Evolutionary conservation across 208 protist genomes (phyloP), one percentile per base, ranked within the genome.

Genomic region (Balamuthia mandrillaris): DNA sequence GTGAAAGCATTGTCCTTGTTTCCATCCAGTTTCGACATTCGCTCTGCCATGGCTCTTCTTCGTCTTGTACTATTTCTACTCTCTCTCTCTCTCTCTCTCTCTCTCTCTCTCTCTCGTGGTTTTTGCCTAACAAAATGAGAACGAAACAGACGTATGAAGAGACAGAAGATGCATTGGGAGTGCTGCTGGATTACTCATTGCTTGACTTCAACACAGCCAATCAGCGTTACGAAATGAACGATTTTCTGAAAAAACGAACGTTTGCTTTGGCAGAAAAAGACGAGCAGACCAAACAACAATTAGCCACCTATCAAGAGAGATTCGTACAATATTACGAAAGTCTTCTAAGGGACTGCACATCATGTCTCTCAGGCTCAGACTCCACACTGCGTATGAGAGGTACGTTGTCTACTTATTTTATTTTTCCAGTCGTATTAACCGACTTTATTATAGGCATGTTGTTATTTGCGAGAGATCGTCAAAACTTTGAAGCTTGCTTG

Each of bases 101-200:
- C n/a, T n/a, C n/a, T n/a, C n/a, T n/a, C n/a, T n/a, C n/a, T n/a
- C n/a, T n/a, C n/a, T n/a, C n/a, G n/a, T n/a, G n/a, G n/a, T n/a
- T n/a, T n/a, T 39, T 10, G 35, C 61, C 5, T 31, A 9, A 7
- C 10, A 21, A 21, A 9, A 21, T 12, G 56, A 63, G 9, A 7
- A 9, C 9, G 56, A 18, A 7, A 35, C 63, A 74, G 63, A 74
- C 37, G 2, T 74, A 74, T 42, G 63, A 74, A 42, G 63, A 74
- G 33, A 21, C 63, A 3, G 63, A 74, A 27, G 63, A 74, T 42
- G 18, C 51, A 47, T 21, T 79, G n/a, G 70, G 45, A 2, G 44
- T 79, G n/a, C 24, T 79, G 27, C 18, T 79, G 9, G 70, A 79
- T 5, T 79, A 79, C 24, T 79, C 47, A 27, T 33, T 79, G 70